Percentiles rank a stretch among this genome's conserved stretches.
phyloP scores from a whole-genome alignment of 768 basidiomycete genomes.

The Trametes cinnabarina region DNA sequence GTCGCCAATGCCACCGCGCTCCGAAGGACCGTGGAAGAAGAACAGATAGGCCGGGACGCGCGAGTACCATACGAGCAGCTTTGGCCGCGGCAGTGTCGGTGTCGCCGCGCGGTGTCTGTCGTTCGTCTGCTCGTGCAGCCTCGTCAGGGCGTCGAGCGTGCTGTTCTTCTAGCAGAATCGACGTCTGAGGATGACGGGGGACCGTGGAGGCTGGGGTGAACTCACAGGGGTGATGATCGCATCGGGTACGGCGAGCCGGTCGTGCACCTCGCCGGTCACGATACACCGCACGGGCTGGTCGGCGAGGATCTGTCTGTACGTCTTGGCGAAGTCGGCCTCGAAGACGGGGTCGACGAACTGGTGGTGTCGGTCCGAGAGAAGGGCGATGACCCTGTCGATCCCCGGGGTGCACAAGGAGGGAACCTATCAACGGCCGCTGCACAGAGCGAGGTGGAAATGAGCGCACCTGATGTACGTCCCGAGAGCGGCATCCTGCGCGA shows the following conservation, averaged over 20 bases:
- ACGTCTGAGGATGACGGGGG: neutral
- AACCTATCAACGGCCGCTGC: neutral
- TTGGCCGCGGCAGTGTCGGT: neutral
- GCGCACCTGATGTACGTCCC: neutral
- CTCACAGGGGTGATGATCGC: conserved; percentile 9
- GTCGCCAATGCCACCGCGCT: conserved; percentile 4
- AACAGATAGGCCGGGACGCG: conserved; percentile 5
- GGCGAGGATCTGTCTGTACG: neutral
- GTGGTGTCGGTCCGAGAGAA: conserved; percentile 1
- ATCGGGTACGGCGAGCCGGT: neutral
- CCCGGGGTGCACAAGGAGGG: too few species aligned
- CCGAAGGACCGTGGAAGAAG: conserved; percentile 10
- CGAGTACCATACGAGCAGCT: conserved; percentile 5
- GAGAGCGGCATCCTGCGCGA: neutral
- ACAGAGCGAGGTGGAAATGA: neutral
- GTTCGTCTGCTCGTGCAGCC: neutral
- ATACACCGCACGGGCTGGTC: neutral
- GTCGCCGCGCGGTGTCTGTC: too few species aligned
- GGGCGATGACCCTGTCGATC: neutral
- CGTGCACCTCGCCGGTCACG: neutral
- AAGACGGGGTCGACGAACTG: conserved; percentile 4
- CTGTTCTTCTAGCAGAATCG: neutral
- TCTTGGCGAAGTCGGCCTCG: conserved; percentile 1
- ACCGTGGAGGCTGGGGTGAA: neutral
- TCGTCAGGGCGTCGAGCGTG: neutral